phyloP scores from a whole-genome alignment of 176 grass and related monocot species.

The Oryza australiensis region DNA sequence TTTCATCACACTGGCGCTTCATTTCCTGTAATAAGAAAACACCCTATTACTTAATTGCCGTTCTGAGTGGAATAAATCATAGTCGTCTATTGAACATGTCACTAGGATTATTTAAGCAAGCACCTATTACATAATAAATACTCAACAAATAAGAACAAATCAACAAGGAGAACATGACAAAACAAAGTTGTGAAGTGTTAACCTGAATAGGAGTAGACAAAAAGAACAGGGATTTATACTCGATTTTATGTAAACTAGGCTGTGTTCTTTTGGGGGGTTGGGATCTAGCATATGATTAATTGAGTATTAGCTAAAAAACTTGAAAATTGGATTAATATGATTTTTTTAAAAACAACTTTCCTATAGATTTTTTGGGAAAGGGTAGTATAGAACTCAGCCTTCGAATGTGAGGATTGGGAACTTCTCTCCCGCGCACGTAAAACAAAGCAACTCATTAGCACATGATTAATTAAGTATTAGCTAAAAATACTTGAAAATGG shows the following conservation, averaged over 20 bases:
- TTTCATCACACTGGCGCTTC: slow-evolving; percentile 96
- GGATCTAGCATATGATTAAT: no score
- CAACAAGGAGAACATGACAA: not conserved
- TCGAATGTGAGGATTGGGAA: no score
- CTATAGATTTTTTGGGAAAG: no score
- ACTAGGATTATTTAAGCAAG: slow-evolving; percentile 15
- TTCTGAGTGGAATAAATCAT: slow-evolving; percentile 15
- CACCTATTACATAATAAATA: not conserved
- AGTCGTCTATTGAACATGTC: not conserved
- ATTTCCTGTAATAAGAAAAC: slow-evolving; percentile 73
- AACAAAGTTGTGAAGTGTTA: not conserved
- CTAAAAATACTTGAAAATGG: no score
- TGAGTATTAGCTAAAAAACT: no score
- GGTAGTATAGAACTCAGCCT: no score
- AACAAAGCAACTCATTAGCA: no score
- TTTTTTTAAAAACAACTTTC: no score
- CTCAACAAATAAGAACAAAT: not conserved
- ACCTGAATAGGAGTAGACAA: not conserved
- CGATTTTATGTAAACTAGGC: not conserved
- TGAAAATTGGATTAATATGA: no score
- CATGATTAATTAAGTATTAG: no score
- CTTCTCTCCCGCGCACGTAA: no score
- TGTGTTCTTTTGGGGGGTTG: no score
- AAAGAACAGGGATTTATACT: not conserved
- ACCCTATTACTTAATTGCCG: not conserved